Conservation (phyloP, 106 monocot species). For the Cymbidium sinense region DNA sequence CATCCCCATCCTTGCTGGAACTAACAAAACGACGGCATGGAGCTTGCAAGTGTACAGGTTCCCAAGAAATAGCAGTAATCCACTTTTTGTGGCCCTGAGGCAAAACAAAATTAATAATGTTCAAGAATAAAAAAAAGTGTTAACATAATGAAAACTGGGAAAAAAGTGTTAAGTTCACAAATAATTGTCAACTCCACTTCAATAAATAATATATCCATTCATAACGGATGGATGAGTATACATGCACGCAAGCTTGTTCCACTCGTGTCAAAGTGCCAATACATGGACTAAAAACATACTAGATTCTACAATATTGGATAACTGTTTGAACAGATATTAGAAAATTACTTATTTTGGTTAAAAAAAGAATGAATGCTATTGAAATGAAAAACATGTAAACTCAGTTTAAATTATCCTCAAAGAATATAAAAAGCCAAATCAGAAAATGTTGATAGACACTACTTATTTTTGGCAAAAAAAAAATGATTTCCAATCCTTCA, state of each 20-base stretch:
- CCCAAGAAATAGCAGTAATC: conserved; percentile 98
- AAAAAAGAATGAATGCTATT: not conserved
- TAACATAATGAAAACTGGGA: not conserved
- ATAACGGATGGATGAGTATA: not conserved
- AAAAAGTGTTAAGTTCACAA: not conserved
- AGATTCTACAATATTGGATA: not conserved
- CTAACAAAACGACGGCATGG: conserved; percentile 95
- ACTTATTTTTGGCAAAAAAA: not conserved
- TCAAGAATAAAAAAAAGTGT: not conserved
- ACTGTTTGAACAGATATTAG: not conserved
- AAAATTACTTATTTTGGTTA: not conserved
- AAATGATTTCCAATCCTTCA: not conserved
- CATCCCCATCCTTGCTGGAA: conserved; percentile 97
- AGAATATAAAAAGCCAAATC: not conserved
- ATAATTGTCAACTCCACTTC: not conserved
- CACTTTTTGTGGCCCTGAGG: conserved; percentile 92
- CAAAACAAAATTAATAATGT: not conserved
- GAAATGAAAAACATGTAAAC: not conserved
- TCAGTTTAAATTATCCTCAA: not conserved
- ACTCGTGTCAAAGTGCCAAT: not conserved
- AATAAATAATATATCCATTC: not conserved
- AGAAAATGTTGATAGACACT: not conserved
- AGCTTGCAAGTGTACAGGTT: conserved; percentile 86
- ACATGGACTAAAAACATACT: not conserved
- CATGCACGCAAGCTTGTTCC: not conserved